Base-by-base conservation (phyloP, 495 filamentous ascomycete species). In the Penicillium cataractarum region DNA sequence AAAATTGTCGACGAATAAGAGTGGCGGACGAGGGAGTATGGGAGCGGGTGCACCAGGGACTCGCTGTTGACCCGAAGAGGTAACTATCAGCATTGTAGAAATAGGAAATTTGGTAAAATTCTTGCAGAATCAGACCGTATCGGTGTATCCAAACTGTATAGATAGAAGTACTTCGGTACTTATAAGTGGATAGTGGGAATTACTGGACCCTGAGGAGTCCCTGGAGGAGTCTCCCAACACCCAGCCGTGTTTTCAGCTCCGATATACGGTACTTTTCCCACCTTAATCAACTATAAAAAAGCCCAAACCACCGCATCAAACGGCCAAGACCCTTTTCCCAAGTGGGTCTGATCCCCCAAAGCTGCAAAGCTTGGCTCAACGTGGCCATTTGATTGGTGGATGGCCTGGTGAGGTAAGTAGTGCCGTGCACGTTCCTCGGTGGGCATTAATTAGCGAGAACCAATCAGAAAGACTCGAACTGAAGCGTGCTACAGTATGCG, bases 301-400 rank as follows among this genome's bases (percentile, higher is more conserved):
- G 6, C 46, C 12, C 46, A 49, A 49, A 6, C n/a, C 17, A 5
- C 17, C 5, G 37, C 13, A 12, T 40, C 9, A 21, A 46, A 24
- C 42, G 42, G 42, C 21, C 10, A 42, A 42, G 40, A 50, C 48
- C 48, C 24, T 29, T n/a, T n/a, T n/a, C 24, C 13, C 4, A 10
- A 19, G 54, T 51, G 54, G 53, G 39, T 17, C 29, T 3, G 40
- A 39, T 37, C 13, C 29, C 13, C 6, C 6, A 19, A 46, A 10
- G 19, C 12, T 17, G 42, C 3, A 67, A 68, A 65, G 66, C 66
- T 68, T 68, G 62, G 66, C 62, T 2, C 8, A 29, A 31, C 33
- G 48, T 48, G 53, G 27, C 7, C 9, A 8, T 22, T 22, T 42
- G 40, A 63, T 60, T 63, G 61, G 61, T 35, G 33, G 9, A 37